phyloP scores from a whole-genome alignment of 2,329 filamentous ascomycete genomes.

The Tolypocladium album region DNA sequence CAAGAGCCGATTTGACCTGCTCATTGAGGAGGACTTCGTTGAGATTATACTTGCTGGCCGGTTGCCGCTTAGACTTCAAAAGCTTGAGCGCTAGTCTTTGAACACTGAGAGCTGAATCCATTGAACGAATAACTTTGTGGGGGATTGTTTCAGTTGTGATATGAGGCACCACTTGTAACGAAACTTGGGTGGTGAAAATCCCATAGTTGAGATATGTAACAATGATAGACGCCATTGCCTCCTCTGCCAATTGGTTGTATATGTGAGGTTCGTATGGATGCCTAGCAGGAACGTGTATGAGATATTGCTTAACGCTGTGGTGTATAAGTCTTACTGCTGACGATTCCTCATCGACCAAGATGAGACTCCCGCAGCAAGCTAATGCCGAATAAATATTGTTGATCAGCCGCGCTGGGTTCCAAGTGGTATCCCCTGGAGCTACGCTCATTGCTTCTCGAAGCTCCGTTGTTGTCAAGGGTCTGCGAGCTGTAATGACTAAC shows the following conservation, averaged over 20 bases:
- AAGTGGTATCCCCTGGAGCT: conserved; percentile 12
- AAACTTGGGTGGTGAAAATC: too few relatives aligned
- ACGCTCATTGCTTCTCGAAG: conserved; percentile 28
- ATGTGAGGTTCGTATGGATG: too few relatives aligned
- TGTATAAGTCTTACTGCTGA: conserved; percentile 19
- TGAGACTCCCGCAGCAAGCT: conserved; percentile 20
- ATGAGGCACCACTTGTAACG: too few relatives aligned
- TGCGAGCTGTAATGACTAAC: conserved; percentile 16
- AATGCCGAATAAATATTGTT: conserved; percentile 15
- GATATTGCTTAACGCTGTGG: conserved; percentile 22
- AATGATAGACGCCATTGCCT: too few relatives aligned
- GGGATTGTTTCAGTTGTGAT: too few relatives aligned
- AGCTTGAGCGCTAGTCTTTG: too few relatives aligned
- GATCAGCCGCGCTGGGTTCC: conserved; percentile 10
- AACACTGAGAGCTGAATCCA: too few relatives aligned
- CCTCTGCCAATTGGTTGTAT: too few relatives aligned
- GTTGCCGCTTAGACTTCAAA: not conserved
- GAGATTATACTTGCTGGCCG: not conserved
- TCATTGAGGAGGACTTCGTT: not conserved
- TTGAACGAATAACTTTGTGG: too few relatives aligned
- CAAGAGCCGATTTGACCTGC: not conserved
- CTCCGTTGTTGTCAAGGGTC: conserved; percentile 20
- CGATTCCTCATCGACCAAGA: conserved; percentile 23
- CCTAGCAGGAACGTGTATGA: too few relatives aligned
- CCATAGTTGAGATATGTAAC: too few relatives aligned